phyloP scores from a whole-genome alignment of 148 eudicot genomes.

The Polygonum aviculare region DNA sequence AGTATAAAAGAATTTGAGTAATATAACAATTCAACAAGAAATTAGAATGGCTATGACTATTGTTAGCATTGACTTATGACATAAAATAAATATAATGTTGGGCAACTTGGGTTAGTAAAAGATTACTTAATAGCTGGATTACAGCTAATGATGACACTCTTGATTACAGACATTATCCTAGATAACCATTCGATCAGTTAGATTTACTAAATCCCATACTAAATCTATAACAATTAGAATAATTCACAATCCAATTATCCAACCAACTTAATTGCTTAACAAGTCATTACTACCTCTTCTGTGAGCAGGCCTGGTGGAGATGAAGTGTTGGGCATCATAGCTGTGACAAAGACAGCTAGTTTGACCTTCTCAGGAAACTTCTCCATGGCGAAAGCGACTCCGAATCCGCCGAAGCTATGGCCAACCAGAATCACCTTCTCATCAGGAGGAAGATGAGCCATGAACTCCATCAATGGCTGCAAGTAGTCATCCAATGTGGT shows the following conservation, averaged over 20 bases:
- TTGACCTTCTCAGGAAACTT: slow-evolving; percentile 21
- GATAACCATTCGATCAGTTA: too few species aligned
- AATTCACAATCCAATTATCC: not conserved
- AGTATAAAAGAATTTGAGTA: too few species aligned
- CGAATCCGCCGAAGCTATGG: slow-evolving; percentile 34
- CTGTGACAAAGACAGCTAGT: slow-evolving; percentile 25
- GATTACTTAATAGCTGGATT: not conserved
- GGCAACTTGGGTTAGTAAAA: too few species aligned
- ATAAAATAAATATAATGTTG: not conserved
- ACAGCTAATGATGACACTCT: too few species aligned
- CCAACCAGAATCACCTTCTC: slow-evolving; percentile 37
- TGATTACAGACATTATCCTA: too few species aligned
- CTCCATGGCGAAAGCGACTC: slow-evolving; percentile 36
- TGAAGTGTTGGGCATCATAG: slow-evolving; percentile 23
- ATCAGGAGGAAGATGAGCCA: slow-evolving; percentile 13
- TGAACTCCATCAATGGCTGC: slow-evolving; percentile 19
- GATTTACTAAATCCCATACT: too few species aligned
- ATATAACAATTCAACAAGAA: too few species aligned
- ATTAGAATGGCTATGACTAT: not conserved
- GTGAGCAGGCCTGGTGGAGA: not conserved
- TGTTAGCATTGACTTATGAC: not conserved
- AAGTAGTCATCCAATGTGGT: slow-evolving; percentile 14
- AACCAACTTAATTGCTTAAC: not conserved
- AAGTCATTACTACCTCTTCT: not conserved
- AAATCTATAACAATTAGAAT: not conserved